These are phyloP conservation scores for Hygrophila difformis DNA, from an alignment of 257 asterid genomes.

Conservation along the genomic window DNA sequence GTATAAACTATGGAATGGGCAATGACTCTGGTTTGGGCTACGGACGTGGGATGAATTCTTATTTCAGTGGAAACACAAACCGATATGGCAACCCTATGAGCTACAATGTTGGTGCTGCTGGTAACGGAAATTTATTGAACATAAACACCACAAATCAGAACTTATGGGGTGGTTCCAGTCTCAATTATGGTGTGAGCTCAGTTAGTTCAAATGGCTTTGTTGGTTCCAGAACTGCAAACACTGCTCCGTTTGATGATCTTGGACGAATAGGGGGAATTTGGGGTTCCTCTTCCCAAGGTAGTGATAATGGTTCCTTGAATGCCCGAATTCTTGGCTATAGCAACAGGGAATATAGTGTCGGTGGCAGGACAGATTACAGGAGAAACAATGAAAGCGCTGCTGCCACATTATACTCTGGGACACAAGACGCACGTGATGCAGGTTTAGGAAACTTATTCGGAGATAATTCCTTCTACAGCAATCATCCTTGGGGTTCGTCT, in stretches of 20 bases:
- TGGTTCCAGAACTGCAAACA: constrained; percentile 36
- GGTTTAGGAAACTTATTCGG: constrained; percentile 39
- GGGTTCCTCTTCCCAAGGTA: constrained; percentile 31
- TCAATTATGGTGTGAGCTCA: constrained; percentile 26
- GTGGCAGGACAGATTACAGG: constrained; percentile 29
- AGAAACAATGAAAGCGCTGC: too few relatives aligned
- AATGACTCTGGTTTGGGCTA: constrained; percentile 41
- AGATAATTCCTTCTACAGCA: constrained; percentile 27
- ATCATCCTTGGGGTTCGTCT: constrained; percentile 43
- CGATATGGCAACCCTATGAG: constrained; percentile 30
- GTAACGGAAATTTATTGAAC: constrained; percentile 33
- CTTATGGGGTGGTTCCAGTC: constrained; percentile 38
- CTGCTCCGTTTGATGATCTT: too few relatives aligned
- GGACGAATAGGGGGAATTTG: constrained; percentile 57
- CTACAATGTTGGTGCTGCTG: constrained; percentile 28
- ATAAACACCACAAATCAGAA: constrained; percentile 31
- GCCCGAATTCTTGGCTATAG: constrained; percentile 24
- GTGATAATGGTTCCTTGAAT: constrained; percentile 19
- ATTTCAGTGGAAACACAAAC: constrained; percentile 33
- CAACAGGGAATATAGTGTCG: constrained; percentile 28
- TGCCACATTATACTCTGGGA: constrained; percentile 28
- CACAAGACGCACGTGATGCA: constrained; percentile 27
- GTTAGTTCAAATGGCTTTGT: constrained; percentile 26
- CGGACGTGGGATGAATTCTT: constrained; percentile 44
- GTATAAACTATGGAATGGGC: constrained; percentile 13